phyloP scores from a whole-genome alignment of 179 eudicot species.

The Gypsophila paniculata region DNA sequence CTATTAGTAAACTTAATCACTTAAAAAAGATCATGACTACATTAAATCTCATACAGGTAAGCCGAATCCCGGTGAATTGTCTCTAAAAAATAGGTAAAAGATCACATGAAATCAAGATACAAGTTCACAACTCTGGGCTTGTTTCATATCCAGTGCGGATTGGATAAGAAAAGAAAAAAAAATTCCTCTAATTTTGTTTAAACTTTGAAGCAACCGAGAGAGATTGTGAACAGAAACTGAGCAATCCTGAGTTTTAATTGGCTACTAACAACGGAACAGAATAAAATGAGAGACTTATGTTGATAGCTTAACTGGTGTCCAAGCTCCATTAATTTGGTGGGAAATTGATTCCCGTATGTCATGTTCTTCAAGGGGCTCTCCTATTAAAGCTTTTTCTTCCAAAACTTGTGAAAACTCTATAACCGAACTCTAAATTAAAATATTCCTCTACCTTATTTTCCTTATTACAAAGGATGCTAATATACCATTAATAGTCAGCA shows the following conservation, averaged over 20 bases:
- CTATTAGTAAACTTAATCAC: slow-evolving; percentile 10
- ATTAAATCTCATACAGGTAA: neutral
- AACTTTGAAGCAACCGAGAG: neutral
- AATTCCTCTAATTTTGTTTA: neutral
- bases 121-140: neutral
- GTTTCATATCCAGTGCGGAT: neutral
- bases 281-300: neutral
- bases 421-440: neutral
- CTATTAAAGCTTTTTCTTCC: neutral
- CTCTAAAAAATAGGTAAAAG: neutral
- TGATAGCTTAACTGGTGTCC: neutral
- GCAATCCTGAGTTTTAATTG: neutral
- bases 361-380: neutral
- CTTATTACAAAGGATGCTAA: neutral
- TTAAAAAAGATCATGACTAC: slow-evolving; percentile 1
- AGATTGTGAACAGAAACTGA: neutral
- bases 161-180: neutral
- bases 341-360: neutral
- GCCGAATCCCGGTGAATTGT: neutral
- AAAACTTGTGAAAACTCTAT: neutral
- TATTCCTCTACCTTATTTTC: neutral
- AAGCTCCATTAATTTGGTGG: neutral
- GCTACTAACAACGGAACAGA: neutral
- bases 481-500: neutral
- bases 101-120: neutral